A percentile compares a stretch with the other conserved stretches of the same genome.
Evolutionary conservation across 83 land plant genomes (phyloP).

Genomic region (Picea abies): DNA sequence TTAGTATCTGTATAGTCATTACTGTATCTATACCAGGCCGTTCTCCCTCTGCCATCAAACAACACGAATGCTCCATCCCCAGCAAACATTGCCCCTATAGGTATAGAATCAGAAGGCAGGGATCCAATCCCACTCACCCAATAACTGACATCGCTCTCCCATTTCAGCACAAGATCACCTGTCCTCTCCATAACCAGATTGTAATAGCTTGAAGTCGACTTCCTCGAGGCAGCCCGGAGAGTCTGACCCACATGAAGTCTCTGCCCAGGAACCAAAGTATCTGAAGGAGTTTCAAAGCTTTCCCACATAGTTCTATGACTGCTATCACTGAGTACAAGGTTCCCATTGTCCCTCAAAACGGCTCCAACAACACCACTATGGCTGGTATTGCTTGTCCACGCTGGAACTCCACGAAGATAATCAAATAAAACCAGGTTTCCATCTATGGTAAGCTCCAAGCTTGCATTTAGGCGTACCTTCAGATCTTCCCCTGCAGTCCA

Average conservation of each 20-base stretch:
- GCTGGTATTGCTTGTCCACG: constrained; percentile 33
- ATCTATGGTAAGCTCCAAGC: constrained; percentile 20
- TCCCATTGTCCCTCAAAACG: constrained; percentile 41
- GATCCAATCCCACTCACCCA: constrained; percentile 30
- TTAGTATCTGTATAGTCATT: constrained; percentile 45
- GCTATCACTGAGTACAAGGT: constrained; percentile 35
- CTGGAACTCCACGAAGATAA: constrained; percentile 3
- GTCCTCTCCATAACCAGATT: constrained; percentile 30
- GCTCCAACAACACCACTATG: constrained; percentile 28
- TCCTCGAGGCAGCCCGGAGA: constrained; percentile 37
- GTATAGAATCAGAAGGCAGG: neutral
- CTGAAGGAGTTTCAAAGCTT: constrained; percentile 48
- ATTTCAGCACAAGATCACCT: constrained; percentile 40
- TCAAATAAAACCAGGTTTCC: constrained; percentile 21
- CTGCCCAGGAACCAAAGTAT: constrained; percentile 58
- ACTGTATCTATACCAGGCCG: constrained; percentile 40
- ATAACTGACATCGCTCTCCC: constrained; percentile 42
- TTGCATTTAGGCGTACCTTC: constrained; percentile 25
- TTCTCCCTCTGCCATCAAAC: constrained; percentile 16
- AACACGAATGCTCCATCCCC: constrained; percentile 36
- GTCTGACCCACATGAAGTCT: constrained; percentile 22
- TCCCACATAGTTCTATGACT: constrained; percentile 35
- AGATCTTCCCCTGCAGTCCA: constrained; percentile 35
- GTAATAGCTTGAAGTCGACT: constrained; percentile 41
- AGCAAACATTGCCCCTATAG: constrained; percentile 27